phyloP scores from a whole-genome alignment of 345 rosid species.

The Eucalyptus curtisii region DNA sequence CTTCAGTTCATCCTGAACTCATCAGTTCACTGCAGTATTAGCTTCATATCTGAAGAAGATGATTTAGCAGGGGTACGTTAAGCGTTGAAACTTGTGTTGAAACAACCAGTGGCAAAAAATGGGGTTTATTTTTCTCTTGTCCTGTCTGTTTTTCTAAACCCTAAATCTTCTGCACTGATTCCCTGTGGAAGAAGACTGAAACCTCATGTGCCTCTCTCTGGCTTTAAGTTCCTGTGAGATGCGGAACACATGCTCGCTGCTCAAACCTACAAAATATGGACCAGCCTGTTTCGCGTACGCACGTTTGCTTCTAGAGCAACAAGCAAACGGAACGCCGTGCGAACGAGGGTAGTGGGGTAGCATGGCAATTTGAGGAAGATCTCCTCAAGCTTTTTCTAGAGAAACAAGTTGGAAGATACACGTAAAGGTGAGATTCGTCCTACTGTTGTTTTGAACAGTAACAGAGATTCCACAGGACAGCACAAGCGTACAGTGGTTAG shows the following conservation, averaged over 20 bases:
- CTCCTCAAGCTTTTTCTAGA: neutral
- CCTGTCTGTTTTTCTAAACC: neutral
- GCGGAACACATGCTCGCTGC: neutral
- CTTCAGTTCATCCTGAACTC: neutral
- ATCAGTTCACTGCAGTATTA: neutral
- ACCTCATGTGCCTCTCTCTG: neutral
- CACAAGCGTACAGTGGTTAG: neutral
- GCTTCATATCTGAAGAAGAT: neutral
- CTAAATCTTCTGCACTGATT: neutral
- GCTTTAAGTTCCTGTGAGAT: neutral
- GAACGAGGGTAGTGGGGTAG: neutral
- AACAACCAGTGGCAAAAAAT: neutral
- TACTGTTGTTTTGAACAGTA: neutral
- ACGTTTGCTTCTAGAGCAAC: neutral
- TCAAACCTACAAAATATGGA: neutral
- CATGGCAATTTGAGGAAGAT: neutral
- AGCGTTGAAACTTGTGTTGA: neutral
- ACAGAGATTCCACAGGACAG: neutral
- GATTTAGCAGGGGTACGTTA: neutral
- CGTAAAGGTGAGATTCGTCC: neutral
- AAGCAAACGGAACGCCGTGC: neutral
- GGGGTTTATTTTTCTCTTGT: neutral
- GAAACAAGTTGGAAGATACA: neutral
- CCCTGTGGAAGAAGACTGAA: neutral
- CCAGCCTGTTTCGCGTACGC: neutral